Evolutionary conservation across 225 moss, liverwort and hornwort species (phyloP), one percentile per base, ranked within the genome.

Genomic region (Polytrichum formosum): DNA sequence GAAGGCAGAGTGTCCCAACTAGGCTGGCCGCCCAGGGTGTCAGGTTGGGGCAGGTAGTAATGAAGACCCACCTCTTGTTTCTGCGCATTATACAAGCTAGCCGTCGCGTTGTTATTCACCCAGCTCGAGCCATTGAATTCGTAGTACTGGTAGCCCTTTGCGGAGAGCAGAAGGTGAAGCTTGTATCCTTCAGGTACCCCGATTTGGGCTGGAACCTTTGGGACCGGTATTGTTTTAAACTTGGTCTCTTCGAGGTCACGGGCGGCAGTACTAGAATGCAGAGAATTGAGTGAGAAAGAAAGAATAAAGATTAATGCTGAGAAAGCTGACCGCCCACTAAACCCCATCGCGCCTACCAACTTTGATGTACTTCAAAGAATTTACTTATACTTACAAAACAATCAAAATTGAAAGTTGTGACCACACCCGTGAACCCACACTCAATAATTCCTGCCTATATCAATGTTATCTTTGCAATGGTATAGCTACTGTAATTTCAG

Each of bases 71-170:
- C 82, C 54, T 70, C 22, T 18, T 67, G 54, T 21, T 75, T 35
- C 31, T 76, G 2, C 18, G 2, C 2, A 54, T 73, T 7, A 71
- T 74, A 80, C 2, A 85, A 70, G 6, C 67, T 58, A 0, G 88
- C 82, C 0, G 59, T 53, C 0, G 84, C 88, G 22, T 76, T 78
- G 70, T 9, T 68, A 19, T 0, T 17, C 70, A 0, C 1, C 85
- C 85, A 88, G 18, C 27, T 5, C 1, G 71, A 70, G 63, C 82
- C 82, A 31, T 82, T n/a, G 77, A 67, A 85, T n/a, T 0, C 35
- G 23, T 88, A 82, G 79, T 67, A 56, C 65, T 85, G 85, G 61
- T 63, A 75, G 5, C 85, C 88, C 55, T 35, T 68, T 4, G 55
- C 85, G 30, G 73, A 75, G n/a, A 74, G 16, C 0, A 72, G 8